Evolutionary conservation across 345 rosid species (phyloP), one percentile per base, ranked within the genome.

Genomic region (Euphorbia tirucalli): DNA sequence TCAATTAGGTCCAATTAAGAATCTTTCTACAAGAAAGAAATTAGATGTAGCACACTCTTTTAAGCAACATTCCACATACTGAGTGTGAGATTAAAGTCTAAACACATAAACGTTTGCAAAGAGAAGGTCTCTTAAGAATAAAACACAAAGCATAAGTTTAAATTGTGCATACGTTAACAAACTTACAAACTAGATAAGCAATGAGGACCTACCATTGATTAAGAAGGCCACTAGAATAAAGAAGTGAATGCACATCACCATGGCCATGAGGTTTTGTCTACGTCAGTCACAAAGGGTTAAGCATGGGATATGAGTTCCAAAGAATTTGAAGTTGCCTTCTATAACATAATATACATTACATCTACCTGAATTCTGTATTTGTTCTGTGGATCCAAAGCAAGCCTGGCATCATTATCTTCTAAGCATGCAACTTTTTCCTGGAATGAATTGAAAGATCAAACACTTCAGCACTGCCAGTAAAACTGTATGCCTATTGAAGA

Each of bases 381-480:
- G 87, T 92, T 87, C 27, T 82, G 75, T 16, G 97, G 85, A 74
- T 95, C 97, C 79, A 90, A 49, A 61, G 97, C 97, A 73, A 92
- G 90, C 73, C 89, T 83, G 32, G 96, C 98, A 77, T 94, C 96
- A 68, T 92, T 94, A 79, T 92, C 97, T 70, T 86, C 95, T 79
- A 94, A 85, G 76, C 98, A 94, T 68, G 97, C 97, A 85, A 94
- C 98, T 87, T 94, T 94, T 83, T 94, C 97, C 98, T 94, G 84
- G 5, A 75, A 69, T 44, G 70, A 49, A 61, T 10, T 32, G 73
- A 3, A 74, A 66, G 69, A 8, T 41, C 37, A 24, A 35, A 16
- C 70, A 43, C 21, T 60, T 62, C 19, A 65, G 49, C 56, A 28
- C 31, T 56, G 19, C 62, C 8, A 68, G 48, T 43, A 41, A 41